Conservation (phyloP, 2,329 filamentous ascomycete genomes). For the Nothophaeocryptopus gaeumannii region DNA sequence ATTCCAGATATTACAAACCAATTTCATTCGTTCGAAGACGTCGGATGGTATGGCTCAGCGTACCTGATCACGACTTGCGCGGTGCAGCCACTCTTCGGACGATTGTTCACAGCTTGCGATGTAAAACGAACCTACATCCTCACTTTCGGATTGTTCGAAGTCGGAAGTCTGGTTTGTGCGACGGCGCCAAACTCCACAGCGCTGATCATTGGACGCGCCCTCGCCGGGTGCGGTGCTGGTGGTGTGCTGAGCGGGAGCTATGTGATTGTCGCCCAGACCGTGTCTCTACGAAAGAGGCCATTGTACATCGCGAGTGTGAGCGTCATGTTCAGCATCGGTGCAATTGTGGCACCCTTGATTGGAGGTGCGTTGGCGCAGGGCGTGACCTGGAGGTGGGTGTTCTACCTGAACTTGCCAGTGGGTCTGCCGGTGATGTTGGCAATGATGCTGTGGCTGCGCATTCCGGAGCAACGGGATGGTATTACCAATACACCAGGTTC, state of each 20-base stretch:
- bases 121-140: constrained; percentile 39
- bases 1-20: constrained; percentile 44
- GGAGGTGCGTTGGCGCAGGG: background rate
- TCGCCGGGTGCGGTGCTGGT: constrained; percentile 54
- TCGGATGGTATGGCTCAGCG: constrained; percentile 40
- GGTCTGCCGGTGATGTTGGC: no score
- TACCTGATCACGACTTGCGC: constrained; percentile 44
- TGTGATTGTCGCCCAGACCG: constrained; percentile 4
- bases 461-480: no score
- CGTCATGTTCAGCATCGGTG: no score
- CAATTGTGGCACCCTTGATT: background rate
- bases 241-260: constrained; percentile 46
- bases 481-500: no score
- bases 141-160: constrained; percentile 41
- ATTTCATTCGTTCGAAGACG: constrained; percentile 38
- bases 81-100: constrained; percentile 3
- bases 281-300: constrained; percentile 2
- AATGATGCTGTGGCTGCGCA: no score
- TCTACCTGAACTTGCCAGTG: background rate
- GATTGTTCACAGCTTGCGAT: background rate
- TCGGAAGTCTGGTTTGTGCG: constrained; percentile 52
- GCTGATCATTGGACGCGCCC: constrained; percentile 45
- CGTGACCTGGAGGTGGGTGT: constrained; percentile 2
- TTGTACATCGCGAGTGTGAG: background rate
- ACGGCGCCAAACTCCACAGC: constrained; percentile 36